Evolutionary conservation across 1,284 basidiomycete species (phyloP).

Genomic region (Cutaneotrichosporon dermatis): DNA sequence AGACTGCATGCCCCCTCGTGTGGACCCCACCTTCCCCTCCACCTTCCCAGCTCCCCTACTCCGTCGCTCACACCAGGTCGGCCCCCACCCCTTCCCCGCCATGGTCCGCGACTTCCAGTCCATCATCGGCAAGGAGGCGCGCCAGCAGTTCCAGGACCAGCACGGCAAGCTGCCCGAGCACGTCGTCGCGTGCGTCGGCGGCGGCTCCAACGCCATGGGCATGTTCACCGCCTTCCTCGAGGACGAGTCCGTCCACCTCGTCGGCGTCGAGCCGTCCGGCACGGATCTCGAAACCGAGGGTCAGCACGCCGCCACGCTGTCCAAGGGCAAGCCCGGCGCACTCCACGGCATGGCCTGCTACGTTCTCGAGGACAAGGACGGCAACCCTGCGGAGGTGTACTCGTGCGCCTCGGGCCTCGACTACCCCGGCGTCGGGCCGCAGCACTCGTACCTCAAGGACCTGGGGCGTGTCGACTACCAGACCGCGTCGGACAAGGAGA

Average conservation of each 20-base stretch:
- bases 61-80: neutral
- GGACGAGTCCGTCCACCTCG: constrained; percentile 71
- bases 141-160: constrained; percentile 69
- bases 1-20: too few species aligned
- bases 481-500: constrained; percentile 88
- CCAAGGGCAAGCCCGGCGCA: constrained; percentile 85
- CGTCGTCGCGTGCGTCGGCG: constrained; percentile 94
- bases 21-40: too few species aligned
- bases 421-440: constrained; percentile 61
- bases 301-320: constrained; percentile 85
- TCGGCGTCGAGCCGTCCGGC: constrained; percentile 92
- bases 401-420: constrained; percentile 64
- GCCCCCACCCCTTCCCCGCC: constrained; percentile 37
- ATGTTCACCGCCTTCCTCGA: constrained; percentile 91
- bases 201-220: constrained; percentile 95
- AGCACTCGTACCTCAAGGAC: constrained; percentile 96
- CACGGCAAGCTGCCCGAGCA: constrained; percentile 86
- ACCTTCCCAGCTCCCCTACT: too few species aligned
- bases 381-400: constrained; percentile 94
- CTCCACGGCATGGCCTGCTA: constrained; percentile 92
- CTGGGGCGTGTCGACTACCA: constrained; percentile 88
- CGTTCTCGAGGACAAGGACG: constrained; percentile 78
- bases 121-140: constrained; percentile 92
- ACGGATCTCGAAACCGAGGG: constrained; percentile 85
- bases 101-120: constrained; percentile 98